Conservation (phyloP, 176 grass and related monocot genomes). For the Oryza nivara region DNA sequence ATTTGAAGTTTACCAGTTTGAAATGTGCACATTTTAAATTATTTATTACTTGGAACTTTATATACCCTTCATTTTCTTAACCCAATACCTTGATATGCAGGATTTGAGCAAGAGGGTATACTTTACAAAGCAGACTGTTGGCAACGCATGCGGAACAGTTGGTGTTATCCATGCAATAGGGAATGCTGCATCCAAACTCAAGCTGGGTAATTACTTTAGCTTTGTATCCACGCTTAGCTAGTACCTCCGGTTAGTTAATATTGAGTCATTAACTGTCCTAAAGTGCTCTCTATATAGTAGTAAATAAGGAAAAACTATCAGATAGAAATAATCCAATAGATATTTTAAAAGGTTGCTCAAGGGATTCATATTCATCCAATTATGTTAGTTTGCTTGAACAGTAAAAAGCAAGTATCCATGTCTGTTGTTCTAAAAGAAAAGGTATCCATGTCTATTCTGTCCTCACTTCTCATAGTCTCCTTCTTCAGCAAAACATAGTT, state of each 20-base stretch:
- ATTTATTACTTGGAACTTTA: constrained; percentile 1
- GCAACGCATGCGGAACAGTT: constrained; percentile 97
- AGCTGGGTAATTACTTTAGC: constrained; percentile 58
- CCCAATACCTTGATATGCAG: constrained; percentile 41
- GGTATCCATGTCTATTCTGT: too few species aligned
- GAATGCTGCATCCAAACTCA: constrained; percentile 84
- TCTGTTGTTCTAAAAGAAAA: too few species aligned
- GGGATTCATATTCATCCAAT: background rate
- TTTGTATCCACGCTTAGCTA: constrained; percentile 22
- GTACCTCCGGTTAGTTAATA: background rate
- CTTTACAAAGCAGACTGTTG: constrained; percentile 95
- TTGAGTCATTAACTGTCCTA: constrained; percentile 10
- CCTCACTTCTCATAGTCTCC: background rate
- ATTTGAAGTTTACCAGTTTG: background rate
- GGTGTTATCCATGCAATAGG: constrained; percentile 96
- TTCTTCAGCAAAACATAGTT: constrained; percentile 32
- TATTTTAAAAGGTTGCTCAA: background rate
- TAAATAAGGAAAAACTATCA: background rate
- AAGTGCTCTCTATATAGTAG: background rate
- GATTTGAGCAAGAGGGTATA: constrained; percentile 78
- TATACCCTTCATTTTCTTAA: background rate
- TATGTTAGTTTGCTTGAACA: background rate
- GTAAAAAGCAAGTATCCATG: background rate
- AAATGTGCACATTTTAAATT: background rate
- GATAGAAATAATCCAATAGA: background rate